Percentiles rank a stretch among this genome's conserved stretches.
These are phyloP conservation scores for Tetraselmis chui DNA, from an alignment of 139 green algal species.

Conservation along the genomic window DNA sequence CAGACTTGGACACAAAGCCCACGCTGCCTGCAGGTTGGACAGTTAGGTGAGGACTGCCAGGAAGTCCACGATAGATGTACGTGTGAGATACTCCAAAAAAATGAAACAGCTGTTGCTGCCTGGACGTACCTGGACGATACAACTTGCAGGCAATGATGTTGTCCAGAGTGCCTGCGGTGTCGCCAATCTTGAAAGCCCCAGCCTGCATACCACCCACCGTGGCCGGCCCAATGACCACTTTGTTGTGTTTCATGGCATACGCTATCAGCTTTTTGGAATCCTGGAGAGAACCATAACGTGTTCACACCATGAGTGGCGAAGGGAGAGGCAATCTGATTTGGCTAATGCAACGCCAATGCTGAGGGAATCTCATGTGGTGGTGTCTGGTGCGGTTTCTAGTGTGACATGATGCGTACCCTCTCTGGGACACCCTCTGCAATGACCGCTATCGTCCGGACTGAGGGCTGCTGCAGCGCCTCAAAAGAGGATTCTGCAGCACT, in stretches of 20 bases:
- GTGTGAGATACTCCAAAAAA: too few species aligned
- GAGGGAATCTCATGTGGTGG: too few species aligned
- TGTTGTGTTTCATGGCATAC: conserved; percentile 70
- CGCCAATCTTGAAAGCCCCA: conserved; percentile 91
- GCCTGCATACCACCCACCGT: conserved; percentile 89
- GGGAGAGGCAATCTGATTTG: too few species aligned
- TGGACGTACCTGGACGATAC: conserved; percentile 59
- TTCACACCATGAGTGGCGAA: too few species aligned
- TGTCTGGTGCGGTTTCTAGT: too few species aligned
- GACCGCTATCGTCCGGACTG: conserved; percentile 78
- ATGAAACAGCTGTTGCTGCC: too few species aligned
- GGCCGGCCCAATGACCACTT: conserved; percentile 87
- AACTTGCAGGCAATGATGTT: conserved; percentile 94
- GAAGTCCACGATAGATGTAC: too few species aligned
- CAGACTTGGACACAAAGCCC: conserved; percentile 88
- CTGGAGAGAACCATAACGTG: too few species aligned
- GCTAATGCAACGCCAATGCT: too few species aligned
- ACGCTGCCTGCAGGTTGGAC: conserved; percentile 63
- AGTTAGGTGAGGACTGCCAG: too few species aligned
- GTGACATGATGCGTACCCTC: conserved; percentile 10
- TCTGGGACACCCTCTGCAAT: conserved; percentile 94
- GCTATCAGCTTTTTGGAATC: conserved; percentile 87
- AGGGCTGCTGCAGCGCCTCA: conserved; percentile 78
- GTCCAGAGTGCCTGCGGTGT: conserved; percentile 90
- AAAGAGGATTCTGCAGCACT: conserved; percentile 80